Percentiles rank a stretch among this genome's conserved stretches.
Conservation (phyloP, 305 asterid genomes). For the Euphrasia arctica region DNA sequence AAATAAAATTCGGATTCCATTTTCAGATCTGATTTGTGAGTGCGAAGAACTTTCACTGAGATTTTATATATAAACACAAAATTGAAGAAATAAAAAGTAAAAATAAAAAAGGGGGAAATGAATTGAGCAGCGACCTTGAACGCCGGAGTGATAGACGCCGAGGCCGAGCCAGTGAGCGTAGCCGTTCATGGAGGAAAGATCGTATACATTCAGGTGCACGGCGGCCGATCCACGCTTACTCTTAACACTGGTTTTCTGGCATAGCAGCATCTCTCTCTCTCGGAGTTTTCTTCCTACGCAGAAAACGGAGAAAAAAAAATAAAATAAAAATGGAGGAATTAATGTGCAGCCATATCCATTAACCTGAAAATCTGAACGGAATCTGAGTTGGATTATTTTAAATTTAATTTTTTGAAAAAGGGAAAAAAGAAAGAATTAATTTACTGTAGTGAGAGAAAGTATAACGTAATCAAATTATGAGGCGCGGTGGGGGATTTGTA, state of each 20-base stretch:
- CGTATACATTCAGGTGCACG: conserved; percentile 79
- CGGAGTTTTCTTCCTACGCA: not conserved
- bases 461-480: conserved; percentile 49
- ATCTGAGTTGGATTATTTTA: conserved; percentile 42
- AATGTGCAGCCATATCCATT: conserved; percentile 8
- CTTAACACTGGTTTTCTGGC: conserved; percentile 51
- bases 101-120: not conserved
- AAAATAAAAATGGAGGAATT: not conserved
- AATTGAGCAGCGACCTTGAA: conserved; percentile 50
- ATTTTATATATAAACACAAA: not conserved
- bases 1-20: not conserved
- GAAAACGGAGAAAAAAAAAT: not conserved
- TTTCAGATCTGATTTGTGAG: conserved; percentile 23
- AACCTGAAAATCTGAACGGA: conserved; percentile 29
- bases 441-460: conserved; percentile 39
- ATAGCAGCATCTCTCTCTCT: conserved; percentile 38
- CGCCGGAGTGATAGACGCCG: conserved; percentile 87
- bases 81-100: not conserved
- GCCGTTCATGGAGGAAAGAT: conserved; percentile 72
- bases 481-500: conserved; percentile 33
- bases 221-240: conserved; percentile 58
- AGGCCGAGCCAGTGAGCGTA: conserved; percentile 93
- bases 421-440: not conserved
- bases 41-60: not conserved
- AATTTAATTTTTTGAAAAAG: not conserved